Percentiles rank a stretch among this genome's conserved stretches.
Evolutionary conservation across 352 stramenopile genomes (phyloP).

Genomic region (Pythium periplocum): DNA sequence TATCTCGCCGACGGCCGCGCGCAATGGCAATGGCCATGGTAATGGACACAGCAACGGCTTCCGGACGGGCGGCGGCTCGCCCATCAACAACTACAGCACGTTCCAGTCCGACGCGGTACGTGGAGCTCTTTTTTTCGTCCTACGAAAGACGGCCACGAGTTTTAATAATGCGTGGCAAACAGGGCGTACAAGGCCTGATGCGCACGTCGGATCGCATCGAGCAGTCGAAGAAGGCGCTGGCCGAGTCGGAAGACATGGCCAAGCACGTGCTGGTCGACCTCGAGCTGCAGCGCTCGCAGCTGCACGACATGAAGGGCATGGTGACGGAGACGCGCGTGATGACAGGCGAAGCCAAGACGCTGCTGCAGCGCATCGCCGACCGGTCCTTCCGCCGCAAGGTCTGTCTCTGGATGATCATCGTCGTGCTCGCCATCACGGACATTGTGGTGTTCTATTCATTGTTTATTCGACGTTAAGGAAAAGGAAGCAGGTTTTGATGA

Average conservation of each 20-base stretch:
- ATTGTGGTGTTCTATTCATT: constrained; percentile 82
- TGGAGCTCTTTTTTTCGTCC: not conserved
- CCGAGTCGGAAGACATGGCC: constrained; percentile 61
- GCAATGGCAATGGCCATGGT: constrained; percentile 18
- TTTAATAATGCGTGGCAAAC: too few relatives aligned
- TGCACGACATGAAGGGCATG: constrained; percentile 80
- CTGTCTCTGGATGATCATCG: constrained; percentile 64
- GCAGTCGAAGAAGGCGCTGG: constrained; percentile 49
- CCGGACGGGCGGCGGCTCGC: constrained; percentile 1
- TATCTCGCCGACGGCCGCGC: constrained; percentile 2
- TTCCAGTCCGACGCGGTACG: constrained; percentile 57
- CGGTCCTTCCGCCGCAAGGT: constrained; percentile 67
- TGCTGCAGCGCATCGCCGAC: constrained; percentile 72
- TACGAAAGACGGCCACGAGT: not conserved
- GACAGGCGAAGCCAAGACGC: constrained; percentile 54
- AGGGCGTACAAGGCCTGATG: constrained; percentile 64
- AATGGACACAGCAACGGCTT: too few relatives aligned
- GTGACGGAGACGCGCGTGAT: constrained; percentile 63
- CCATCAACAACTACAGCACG: constrained; percentile 67
- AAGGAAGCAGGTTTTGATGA: not conserved
- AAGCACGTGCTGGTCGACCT: constrained; percentile 74
- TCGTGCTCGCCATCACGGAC: constrained; percentile 59
- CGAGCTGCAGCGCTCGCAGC: constrained; percentile 70
- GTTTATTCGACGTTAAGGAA: constrained; percentile 42
- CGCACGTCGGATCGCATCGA: constrained; percentile 74